Evolutionary conservation across 768 basidiomycete genomes (phyloP).

Genomic region (Russula sp.): DNA sequence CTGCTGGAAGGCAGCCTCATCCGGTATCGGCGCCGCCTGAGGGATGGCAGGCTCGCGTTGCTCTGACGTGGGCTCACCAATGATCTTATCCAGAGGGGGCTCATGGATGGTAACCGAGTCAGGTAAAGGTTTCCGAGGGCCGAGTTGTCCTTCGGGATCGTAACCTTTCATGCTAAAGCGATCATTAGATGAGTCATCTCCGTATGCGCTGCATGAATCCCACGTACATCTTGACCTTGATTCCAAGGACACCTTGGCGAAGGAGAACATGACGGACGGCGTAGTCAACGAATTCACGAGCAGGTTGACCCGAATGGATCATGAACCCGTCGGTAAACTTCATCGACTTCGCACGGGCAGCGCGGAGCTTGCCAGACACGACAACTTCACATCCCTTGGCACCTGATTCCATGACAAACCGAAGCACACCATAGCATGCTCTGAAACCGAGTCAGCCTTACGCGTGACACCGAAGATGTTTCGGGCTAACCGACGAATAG

Average conservation of each 20-base stretch:
- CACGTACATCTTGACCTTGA: conserved; percentile 98
- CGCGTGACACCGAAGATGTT: not conserved
- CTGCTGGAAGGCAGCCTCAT: conserved; percentile 40
- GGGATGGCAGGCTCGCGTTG: conserved; percentile 65
- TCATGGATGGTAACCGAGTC: conserved; percentile 90
- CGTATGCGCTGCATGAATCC: not conserved
- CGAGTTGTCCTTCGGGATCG: conserved; percentile 87
- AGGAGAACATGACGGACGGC: conserved; percentile 98
- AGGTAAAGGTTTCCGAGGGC: conserved; percentile 91
- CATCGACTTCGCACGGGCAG: conserved; percentile 99
- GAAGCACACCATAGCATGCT: conserved; percentile 99
- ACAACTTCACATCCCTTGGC: conserved; percentile 99
- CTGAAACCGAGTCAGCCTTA: conserved; percentile 39
- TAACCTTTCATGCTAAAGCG: conserved; percentile 85
- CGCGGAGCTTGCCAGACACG: conserved; percentile 98
- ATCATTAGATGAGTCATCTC: conserved; percentile 25
- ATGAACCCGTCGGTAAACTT: conserved; percentile 99
- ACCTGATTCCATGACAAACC: conserved; percentile 99
- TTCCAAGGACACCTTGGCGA: conserved; percentile 97
- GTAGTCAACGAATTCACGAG: conserved; percentile 92
- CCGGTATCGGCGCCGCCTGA: conserved; percentile 50
- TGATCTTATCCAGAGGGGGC: conserved; percentile 86
- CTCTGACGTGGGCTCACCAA: conserved; percentile 87
- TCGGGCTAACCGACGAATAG: conserved; percentile 83
- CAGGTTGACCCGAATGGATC: conserved; percentile 98